Evolutionary conservation across 768 basidiomycete species (phyloP).

Genomic region (Lentinula raphanica): DNA sequence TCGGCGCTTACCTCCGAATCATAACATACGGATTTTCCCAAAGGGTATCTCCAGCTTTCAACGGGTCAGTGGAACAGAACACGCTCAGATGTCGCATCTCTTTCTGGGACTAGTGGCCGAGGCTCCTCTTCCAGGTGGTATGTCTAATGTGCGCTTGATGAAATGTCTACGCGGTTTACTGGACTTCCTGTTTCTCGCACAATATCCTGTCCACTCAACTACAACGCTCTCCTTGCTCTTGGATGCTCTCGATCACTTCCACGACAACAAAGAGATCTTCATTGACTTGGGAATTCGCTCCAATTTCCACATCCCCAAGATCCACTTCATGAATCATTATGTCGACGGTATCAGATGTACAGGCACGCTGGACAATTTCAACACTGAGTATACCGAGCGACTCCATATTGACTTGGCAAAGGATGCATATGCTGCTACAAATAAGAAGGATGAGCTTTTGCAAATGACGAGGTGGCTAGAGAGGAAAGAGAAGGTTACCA

Average conservation of each 20-base stretch:
- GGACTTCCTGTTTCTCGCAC: not conserved
- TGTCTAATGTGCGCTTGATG: too few relatives aligned
- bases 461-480: constrained; percentile 28
- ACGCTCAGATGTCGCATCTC: constrained; percentile 5
- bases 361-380: constrained; percentile 23
- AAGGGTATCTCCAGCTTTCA: constrained; percentile 27
- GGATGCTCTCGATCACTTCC: constrained; percentile 9
- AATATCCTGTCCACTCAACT: not conserved
- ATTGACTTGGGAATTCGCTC: constrained; percentile 11
- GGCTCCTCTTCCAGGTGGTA: not conserved
- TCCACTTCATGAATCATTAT: constrained; percentile 18
- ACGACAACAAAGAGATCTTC: constrained; percentile 18
- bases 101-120: not conserved
- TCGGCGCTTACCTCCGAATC: constrained; percentile 13
- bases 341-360: constrained; percentile 9
- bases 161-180: too few relatives aligned
- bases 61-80: constrained; percentile 31
- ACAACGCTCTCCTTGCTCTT: not conserved
- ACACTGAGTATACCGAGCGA: constrained; percentile 24
- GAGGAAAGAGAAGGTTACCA: constrained; percentile 13
- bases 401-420: constrained; percentile 12
- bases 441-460: constrained; percentile 19
- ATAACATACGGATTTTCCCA: constrained; percentile 23
- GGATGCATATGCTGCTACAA: constrained; percentile 25
- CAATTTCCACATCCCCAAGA: constrained; percentile 22